Base-by-base conservation (phyloP, 495 filamentous ascomycete species). In the Bacidia gigantensis region DNA sequence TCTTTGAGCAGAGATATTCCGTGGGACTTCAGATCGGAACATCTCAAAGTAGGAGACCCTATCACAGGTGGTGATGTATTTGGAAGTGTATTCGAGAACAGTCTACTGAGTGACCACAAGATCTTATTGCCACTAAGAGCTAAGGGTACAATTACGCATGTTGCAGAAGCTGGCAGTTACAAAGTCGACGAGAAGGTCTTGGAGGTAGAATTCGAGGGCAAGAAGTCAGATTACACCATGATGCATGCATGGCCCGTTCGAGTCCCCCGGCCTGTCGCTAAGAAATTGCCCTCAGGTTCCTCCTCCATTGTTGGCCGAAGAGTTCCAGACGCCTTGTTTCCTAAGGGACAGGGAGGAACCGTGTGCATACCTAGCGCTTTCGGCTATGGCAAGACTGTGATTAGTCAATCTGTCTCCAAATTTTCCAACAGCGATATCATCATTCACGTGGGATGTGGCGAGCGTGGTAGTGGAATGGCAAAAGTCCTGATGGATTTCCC, bases 401-500 rank as follows among this genome's bases (percentile, higher is more conserved):
- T 99, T 70, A 88, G 83, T 58, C 93, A 99, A 72, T 87, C 83
- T 54, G 83, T 99, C 54, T 97, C 92, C 65, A 99, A 99, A 68
- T 99, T 96, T 75, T 99, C 92, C 53, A 99, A 99, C 79, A 89
- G 84, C 65, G 93, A 99, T 68, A 87, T 95, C 64, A 97, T 99
- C 58, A 84, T 99, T 60, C 97, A 99, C 67, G 92, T 99, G 56
- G 92, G 92, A 43, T 95, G 93, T 63, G 92, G 92, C 61, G 92
- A 99, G 75, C 88, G 92, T 55, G 92, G 92, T 59, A 99, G 97
- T 64, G 92, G 97, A 69, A 99, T 99, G 92, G 92, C 92, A 56
- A 92, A 99, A 77, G 92, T 99, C 56, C 78, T 99, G 76, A 96
- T 95, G 86, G 92, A 99, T 68, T 99, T 99, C 78, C 92, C 92